phyloP scores from a whole-genome alignment of 768 basidiomycete species.

The Suillus spraguei region DNA sequence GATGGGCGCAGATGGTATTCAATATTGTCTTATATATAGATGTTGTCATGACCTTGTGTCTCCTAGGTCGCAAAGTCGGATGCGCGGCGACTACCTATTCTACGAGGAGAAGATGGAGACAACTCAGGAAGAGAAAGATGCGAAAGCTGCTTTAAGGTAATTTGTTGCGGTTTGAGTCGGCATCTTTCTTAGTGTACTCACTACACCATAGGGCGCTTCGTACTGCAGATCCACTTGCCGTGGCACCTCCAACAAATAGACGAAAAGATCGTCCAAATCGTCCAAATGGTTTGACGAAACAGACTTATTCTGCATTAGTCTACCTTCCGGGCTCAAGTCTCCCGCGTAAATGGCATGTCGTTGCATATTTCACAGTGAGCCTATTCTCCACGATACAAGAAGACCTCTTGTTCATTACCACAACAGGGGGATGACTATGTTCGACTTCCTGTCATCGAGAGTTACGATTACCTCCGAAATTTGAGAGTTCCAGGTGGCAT shows the following conservation, averaged over 20 bases:
- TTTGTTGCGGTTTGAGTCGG: conserved; percentile 16
- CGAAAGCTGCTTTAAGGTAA: conserved; percentile 78
- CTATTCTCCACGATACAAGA: conserved; percentile 9
- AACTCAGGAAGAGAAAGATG: conserved; percentile 76
- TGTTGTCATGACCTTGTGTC: conserved; percentile 12
- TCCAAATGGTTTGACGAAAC: conserved; percentile 81
- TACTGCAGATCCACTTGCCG: conserved; percentile 61
- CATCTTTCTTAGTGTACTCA: conserved; percentile 17
- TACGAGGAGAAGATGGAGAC: conserved; percentile 85
- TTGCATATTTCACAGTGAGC: conserved; percentile 78
- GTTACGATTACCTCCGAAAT: conserved; percentile 71
- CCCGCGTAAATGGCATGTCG: conserved; percentile 80
- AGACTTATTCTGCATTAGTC: conserved; percentile 81
- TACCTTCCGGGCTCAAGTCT: conserved; percentile 59
- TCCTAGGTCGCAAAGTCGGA: conserved; percentile 79
- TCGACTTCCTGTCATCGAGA: conserved; percentile 70
- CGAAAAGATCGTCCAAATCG: conserved; percentile 80
- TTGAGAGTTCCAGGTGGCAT: conserved; percentile 70
- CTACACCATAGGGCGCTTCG: conserved; percentile 48
- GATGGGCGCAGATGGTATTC: conserved; percentile 77
- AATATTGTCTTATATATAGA: background rate
- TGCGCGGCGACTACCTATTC: conserved; percentile 82
- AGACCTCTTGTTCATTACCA: conserved; percentile 9
- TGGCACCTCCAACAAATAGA: conserved; percentile 60
- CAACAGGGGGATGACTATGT: conserved; percentile 69